Percentiles rank a stretch among this genome's conserved stretches.
These are phyloP conservation scores for Penicillium brasilianum DNA, from an alignment of 2,329 filamentous ascomycete species.

Conservation along the genomic window DNA sequence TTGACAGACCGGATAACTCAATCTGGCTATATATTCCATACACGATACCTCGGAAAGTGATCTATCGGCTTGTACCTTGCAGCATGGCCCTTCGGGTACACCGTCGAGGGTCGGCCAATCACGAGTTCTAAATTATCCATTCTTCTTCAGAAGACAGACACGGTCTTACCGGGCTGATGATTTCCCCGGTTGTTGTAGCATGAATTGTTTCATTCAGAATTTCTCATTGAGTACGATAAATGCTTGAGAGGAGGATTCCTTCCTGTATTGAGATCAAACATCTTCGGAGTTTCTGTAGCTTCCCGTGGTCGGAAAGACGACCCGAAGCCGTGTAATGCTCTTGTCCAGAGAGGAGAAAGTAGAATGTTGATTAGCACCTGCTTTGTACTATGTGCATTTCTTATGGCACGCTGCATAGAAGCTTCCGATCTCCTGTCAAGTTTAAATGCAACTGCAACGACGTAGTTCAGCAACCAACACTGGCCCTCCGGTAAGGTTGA, in stretches of 20 bases:
- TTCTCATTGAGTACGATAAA: neutral
- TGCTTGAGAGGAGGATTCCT: neutral
- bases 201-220: too few relatives aligned
- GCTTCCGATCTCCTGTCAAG: neutral
- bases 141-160: neutral
- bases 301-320: constrained; percentile 7
- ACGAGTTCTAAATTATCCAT: neutral
- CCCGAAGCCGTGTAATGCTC: neutral
- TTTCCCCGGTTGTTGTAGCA: neutral
- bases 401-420: neutral
- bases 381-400: neutral
- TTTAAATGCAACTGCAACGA: neutral
- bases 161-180: too few relatives aligned
- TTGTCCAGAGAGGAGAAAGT: neutral
- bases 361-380: neutral
- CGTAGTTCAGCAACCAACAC: neutral
- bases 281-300: constrained; percentile 4
- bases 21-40: neutral
- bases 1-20: neutral
- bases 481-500: neutral
- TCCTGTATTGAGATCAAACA: neutral
- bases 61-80: constrained; percentile 26
- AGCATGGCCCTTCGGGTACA: neutral
- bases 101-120: neutral
- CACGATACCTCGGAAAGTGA: constrained; percentile 5